phyloP scores from a whole-genome alignment of 441 rosid species.

The Sinapis alba region DNA sequence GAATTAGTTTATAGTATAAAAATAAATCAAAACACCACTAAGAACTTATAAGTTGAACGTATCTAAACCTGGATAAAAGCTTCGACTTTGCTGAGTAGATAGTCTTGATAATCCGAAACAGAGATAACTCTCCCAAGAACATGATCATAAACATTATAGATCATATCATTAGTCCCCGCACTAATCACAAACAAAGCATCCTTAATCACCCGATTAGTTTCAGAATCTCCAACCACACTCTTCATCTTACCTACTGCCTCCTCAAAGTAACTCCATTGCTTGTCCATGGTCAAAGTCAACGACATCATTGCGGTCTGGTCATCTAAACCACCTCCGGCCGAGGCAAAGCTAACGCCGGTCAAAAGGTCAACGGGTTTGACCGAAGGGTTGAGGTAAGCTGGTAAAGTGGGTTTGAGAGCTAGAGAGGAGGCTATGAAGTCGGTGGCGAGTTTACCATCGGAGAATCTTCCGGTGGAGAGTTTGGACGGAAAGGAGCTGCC shows the following conservation, averaged over 20 bases:
- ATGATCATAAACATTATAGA: slow-evolving; percentile 42
- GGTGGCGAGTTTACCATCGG: slow-evolving; percentile 50
- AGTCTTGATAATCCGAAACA: slow-evolving; percentile 45
- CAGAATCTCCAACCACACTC: slow-evolving; percentile 45
- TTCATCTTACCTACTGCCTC: slow-evolving; percentile 43
- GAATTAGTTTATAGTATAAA: not conserved
- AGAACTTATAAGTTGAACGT: not conserved
- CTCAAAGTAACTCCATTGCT: slow-evolving; percentile 45
- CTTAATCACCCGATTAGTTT: slow-evolving; percentile 41
- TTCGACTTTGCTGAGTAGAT: slow-evolving; percentile 38
- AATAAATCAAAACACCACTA: not conserved
- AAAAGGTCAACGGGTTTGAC: slow-evolving; percentile 43
- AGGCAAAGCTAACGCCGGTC: slow-evolving; percentile 67
- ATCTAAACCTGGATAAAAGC: slow-evolving; percentile 41
- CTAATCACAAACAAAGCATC: slow-evolving; percentile 48
- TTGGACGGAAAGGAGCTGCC: slow-evolving; percentile 43
- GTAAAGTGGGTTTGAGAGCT: slow-evolving; percentile 51
- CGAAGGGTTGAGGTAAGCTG: slow-evolving; percentile 58
- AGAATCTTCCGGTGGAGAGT: slow-evolving; percentile 50
- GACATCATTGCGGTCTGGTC: slow-evolving; percentile 44
- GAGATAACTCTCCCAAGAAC: slow-evolving; percentile 36
- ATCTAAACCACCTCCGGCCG: slow-evolving; percentile 60
- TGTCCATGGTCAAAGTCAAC: slow-evolving; percentile 38
- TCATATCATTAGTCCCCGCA: slow-evolving; percentile 60
- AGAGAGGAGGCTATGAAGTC: slow-evolving; percentile 49